phyloP scores from a whole-genome alignment of 2,329 filamentous ascomycete genomes.

The Fusarium robinianum region DNA sequence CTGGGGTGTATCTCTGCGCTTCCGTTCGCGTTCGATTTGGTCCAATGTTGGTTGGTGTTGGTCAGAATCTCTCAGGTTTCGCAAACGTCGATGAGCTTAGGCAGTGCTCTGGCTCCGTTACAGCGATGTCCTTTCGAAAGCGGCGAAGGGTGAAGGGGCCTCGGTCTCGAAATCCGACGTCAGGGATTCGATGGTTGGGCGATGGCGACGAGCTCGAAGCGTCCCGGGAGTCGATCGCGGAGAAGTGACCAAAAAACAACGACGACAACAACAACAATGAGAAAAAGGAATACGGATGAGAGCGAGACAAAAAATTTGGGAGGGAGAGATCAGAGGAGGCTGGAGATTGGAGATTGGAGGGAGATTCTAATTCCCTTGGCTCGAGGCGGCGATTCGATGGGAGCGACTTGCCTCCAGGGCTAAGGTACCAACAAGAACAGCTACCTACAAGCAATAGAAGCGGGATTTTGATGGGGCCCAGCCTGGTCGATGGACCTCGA shows the following conservation, averaged over 20 bases:
- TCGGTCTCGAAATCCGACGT: conserved; percentile 12
- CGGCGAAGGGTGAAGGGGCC: conserved; percentile 3
- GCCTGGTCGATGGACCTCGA: conserved; percentile 1
- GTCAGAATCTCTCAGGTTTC: no score
- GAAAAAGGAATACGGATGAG: not conserved
- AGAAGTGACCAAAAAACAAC: no score
- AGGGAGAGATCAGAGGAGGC: not conserved
- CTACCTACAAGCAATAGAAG: conserved; percentile 25
- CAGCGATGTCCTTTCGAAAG: conserved; percentile 8
- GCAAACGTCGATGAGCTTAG: no score
- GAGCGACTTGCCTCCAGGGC: no score
- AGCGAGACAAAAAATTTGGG: not conserved
- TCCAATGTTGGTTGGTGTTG: no score
- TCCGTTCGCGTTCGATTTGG: no score
- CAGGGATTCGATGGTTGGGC: conserved; percentile 5
- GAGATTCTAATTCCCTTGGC: conserved; percentile 27
- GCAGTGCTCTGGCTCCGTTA: no score
- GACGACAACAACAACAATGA: no score
- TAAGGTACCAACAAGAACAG: no score
- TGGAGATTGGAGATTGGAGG: conserved; percentile 17
- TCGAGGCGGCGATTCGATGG: conserved; percentile 19
- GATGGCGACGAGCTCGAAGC: not conserved
- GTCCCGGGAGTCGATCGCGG: no score
- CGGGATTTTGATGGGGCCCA: conserved; percentile 18
- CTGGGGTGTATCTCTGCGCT: no score